Evolutionary conservation across 306 rosid species (phyloP), one percentile per base, ranked within the genome.

Genomic region (Dryas alaskensis): DNA sequence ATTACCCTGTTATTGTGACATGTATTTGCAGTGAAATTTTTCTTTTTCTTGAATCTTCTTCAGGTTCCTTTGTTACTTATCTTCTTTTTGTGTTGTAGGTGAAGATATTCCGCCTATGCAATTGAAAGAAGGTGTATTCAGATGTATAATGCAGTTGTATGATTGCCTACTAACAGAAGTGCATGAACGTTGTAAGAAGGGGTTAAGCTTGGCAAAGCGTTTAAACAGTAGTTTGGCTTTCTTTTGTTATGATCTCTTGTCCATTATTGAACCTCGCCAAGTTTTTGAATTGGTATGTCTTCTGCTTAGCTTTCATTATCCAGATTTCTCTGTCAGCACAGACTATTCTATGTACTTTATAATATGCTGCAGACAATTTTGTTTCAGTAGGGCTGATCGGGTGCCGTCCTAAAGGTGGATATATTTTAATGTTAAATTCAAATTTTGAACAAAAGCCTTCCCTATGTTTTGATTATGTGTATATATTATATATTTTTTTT

Each of bases 31-130:
- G 14, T 31, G 47, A 69, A 13, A 44, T 25, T 48, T 31, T n/a
- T 53, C 14, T 50, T 60, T 60, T 4, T 10, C 12, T 70, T 6
- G 42, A 55, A 60, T 70, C 61, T 22, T 69, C 3, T 17, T 65
- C 67, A 40, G 17, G 51, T 50, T 77, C 65, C 60, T 48, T 60
- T 67, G 62, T 63, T 60, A 60, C 31, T 77, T 74, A 16, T 60
- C n/a, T 64, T 49, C 60, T 45, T 14, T 70, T 86, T 72, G 39
- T 74, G 67, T 57, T 80, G 69, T 82, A 94, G 99, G 94, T 82
- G 99, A 94, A 84, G 99, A 94, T 67, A 88, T 94, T 77, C 99
- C 99, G 0, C 99, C 99, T 42, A 94, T 94, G 99, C 99, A 94
- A 82, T 88, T 94, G 80, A 94, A 94, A 84, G 99, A 94, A 80